phyloP scores from a whole-genome alignment of 2,329 filamentous ascomycete genomes.

The Ophiosphaerella herpotricha region DNA sequence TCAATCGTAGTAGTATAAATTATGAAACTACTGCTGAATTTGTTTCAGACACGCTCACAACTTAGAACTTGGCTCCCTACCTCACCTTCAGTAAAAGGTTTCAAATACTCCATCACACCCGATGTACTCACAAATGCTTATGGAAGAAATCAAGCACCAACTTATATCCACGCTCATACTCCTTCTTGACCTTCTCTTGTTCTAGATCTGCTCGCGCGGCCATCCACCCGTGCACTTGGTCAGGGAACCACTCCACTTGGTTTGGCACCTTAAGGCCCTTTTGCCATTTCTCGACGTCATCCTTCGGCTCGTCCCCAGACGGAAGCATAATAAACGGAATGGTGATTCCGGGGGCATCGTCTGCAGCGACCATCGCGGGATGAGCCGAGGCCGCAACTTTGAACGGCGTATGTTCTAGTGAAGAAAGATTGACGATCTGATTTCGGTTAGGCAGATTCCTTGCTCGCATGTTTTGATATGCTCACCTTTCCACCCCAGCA shows the following conservation, averaged over 20 bases:
- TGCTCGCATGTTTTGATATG: background rate
- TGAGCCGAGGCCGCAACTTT: conserved; percentile 62
- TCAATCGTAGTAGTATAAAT: background rate
- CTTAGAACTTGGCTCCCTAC: too few species aligned
- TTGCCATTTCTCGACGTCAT: conserved; percentile 57
- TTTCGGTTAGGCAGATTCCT: background rate
- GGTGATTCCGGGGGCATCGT: conserved; percentile 60
- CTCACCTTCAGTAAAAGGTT: background rate
- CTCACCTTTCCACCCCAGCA: conserved; percentile 61
- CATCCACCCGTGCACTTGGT: conserved; percentile 55
- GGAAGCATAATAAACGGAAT: conserved; percentile 64
- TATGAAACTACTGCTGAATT: too few species aligned
- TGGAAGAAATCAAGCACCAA: conserved; percentile 57
- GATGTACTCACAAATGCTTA: conserved; percentile 54
- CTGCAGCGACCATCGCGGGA: conserved; percentile 64
- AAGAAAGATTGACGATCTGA: conserved; percentile 61
- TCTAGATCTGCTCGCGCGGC: conserved; percentile 53
- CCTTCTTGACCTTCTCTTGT: conserved; percentile 53
- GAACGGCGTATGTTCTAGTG: conserved; percentile 58
- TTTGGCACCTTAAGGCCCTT: conserved; percentile 53
- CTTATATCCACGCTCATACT: conserved; percentile 58
- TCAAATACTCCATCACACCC: background rate
- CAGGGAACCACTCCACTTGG: conserved; percentile 54
- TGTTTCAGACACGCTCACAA: too few species aligned
- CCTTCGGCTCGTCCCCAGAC: conserved; percentile 60